Evolutionary conservation across 352 stramenopile species (phyloP).

Genomic region (Globisporangium splendens): DNA sequence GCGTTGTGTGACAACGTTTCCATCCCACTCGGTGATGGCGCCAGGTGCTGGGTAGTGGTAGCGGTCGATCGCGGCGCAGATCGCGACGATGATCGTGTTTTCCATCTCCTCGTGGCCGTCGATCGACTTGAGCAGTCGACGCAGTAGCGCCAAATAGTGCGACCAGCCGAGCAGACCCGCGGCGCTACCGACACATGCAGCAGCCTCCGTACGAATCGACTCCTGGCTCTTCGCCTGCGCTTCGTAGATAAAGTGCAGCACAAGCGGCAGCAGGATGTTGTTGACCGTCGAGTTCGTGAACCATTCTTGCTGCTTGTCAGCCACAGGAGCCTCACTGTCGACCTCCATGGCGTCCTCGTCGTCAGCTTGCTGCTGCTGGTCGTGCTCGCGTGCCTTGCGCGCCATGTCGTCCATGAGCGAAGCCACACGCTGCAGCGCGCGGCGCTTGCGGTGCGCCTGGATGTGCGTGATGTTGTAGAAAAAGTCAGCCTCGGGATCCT

Average conservation of each 20-base stretch:
- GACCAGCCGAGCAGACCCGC: slow-evolving; percentile 93
- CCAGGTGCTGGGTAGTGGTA: slow-evolving; percentile 92
- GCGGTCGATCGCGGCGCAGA: slow-evolving; percentile 94
- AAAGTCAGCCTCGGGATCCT: slow-evolving; percentile 96
- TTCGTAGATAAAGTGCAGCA: slow-evolving; percentile 96
- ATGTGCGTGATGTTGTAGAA: slow-evolving; percentile 99
- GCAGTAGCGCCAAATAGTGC: slow-evolving; percentile 93
- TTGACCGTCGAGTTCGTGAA: slow-evolving; percentile 89
- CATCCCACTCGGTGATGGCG: slow-evolving; percentile 34
- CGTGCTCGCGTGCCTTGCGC: slow-evolving; percentile 20
- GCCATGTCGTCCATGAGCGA: slow-evolving; percentile 83
- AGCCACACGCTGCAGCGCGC: slow-evolving; percentile 89
- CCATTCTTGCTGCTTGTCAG: slow-evolving; percentile 14
- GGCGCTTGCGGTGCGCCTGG: slow-evolving; percentile 93
- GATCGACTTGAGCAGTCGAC: slow-evolving; percentile 90
- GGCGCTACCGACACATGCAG: slow-evolving; percentile 89
- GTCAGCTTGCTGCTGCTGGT: slow-evolving; percentile 6
- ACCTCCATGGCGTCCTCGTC: slow-evolving; percentile 21
- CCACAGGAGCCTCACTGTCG: slow-evolving; percentile 1
- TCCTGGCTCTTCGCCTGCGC: slow-evolving; percentile 92
- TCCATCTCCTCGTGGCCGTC: slow-evolving; percentile 92
- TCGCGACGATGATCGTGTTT: slow-evolving; percentile 79
- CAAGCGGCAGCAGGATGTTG: slow-evolving; percentile 93
- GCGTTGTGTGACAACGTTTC: slow-evolving; percentile 7
- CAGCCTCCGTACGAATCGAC: slow-evolving; percentile 91